Conservation (phyloP, 1,284 basidiomycete genomes). For the Ceratobasidium sp. region DNA sequence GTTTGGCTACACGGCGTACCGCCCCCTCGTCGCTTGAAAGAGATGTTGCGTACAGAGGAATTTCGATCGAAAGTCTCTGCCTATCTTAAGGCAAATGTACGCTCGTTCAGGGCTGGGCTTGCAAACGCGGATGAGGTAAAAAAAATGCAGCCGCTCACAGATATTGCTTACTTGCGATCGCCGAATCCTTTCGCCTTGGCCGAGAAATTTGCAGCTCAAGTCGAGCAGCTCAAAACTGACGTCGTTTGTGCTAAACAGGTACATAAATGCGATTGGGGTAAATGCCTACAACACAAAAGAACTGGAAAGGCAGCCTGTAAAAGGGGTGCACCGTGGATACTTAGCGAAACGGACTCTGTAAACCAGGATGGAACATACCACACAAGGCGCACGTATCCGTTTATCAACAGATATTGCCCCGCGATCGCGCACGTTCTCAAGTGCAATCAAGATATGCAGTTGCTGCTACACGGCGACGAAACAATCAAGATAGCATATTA, state of each 20-base stretch:
- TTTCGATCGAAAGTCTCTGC: constrained; percentile 1
- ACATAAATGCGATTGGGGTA: constrained; percentile 47
- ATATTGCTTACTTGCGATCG: constrained; percentile 39
- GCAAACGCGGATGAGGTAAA: constrained; percentile 10
- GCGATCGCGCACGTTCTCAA: constrained; percentile 47
- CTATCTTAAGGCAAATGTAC: constrained; percentile 4
- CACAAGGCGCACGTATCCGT: constrained; percentile 46
- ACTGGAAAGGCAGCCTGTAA: constrained; percentile 53
- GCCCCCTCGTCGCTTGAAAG: constrained; percentile 2
- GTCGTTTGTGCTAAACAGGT: constrained; percentile 9
- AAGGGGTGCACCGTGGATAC: constrained; percentile 53
- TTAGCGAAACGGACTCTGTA: constrained; percentile 47
- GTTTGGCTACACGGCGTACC: constrained; percentile 47
- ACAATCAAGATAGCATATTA: constrained; percentile 18
- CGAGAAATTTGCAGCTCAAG: background rate
- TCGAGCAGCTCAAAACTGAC: background rate
- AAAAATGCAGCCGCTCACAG: background rate
- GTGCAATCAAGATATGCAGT: constrained; percentile 56
- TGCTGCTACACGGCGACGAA: constrained; percentile 42
- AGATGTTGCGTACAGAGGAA: background rate
- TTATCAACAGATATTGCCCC: constrained; percentile 53
- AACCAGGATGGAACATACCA: constrained; percentile 3
- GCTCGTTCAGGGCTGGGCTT: constrained; percentile 23
- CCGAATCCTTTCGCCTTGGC: background rate
- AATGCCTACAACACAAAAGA: constrained; percentile 48